phyloP scores from a whole-genome alignment of 2,329 filamentous ascomycete genomes.

The Nannizzia gypsea region DNA sequence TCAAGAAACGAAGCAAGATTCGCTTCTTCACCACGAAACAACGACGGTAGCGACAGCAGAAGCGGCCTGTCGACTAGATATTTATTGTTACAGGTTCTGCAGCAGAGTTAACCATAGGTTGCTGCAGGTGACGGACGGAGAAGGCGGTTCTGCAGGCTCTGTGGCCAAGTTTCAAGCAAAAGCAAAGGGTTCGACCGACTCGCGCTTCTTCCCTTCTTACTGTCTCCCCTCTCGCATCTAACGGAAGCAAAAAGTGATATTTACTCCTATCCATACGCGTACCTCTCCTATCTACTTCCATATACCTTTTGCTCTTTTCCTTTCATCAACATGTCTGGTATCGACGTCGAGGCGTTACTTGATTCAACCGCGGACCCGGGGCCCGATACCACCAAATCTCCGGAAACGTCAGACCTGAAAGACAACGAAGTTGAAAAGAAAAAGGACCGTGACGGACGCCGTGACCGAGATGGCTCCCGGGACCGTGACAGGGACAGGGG shows the following conservation, averaged over 20 bases:
- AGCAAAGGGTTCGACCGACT: conserved; percentile 27
- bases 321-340: conserved; percentile 45
- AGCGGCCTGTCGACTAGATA: not conserved
- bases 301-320: conserved; percentile 22
- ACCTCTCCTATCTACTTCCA: conserved; percentile 19
- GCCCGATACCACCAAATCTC: conserved; percentile 17
- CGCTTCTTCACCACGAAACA: not conserved
- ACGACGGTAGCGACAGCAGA: not conserved
- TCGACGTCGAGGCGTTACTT: conserved; percentile 82
- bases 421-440: conserved; percentile 49
- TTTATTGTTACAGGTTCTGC: not conserved
- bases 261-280: conserved; percentile 20
- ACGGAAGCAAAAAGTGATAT: conserved; percentile 28
- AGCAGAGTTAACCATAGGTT: not conserved
- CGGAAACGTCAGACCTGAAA: conserved; percentile 35
- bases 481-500: conserved; percentile 46
- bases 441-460: conserved; percentile 40
- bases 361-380: conserved; percentile 62
- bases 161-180: conserved; percentile 1
- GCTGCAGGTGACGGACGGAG: not conserved
- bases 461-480: conserved; percentile 46
- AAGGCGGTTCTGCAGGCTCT: not conserved
- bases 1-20: not conserved
- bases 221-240: conserved; percentile 23
- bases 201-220: conserved; percentile 17